Percentiles rank a stretch among this genome's conserved stretches.
Evolutionary conservation across 371 early-diverging fungal species (phyloP).

Genomic region (Mortierella sp.): DNA sequence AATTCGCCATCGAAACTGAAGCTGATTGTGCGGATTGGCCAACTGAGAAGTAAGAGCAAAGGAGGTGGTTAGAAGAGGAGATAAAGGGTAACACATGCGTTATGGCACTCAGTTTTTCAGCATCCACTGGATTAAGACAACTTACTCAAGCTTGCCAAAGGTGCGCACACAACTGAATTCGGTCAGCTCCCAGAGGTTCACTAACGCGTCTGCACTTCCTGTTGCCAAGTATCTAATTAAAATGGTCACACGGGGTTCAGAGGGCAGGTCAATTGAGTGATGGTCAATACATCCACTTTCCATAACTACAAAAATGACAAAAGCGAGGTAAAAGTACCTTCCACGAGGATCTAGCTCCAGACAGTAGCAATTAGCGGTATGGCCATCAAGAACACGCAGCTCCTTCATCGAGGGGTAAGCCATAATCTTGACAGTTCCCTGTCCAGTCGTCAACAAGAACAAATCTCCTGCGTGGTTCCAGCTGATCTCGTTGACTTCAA

Average conservation of each 20-base stretch:
- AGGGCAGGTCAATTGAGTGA: not conserved
- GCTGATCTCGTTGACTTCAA: conserved; percentile 82
- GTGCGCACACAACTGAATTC: conserved; percentile 74
- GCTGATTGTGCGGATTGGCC: conserved; percentile 87
- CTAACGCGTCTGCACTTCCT: conserved; percentile 84
- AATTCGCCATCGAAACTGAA: conserved; percentile 90
- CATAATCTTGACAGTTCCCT: conserved; percentile 79
- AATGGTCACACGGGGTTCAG: not conserved
- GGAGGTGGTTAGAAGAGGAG: not conserved
- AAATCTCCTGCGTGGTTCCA: conserved; percentile 85
- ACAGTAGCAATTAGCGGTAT: conserved; percentile 89
- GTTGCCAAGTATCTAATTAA: conserved; percentile 74
- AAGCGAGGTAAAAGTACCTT: conserved; percentile 52
- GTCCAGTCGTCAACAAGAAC: conserved; percentile 85
- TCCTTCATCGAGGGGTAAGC: conserved; percentile 73
- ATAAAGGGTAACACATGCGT: not conserved
- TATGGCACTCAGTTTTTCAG: not conserved
- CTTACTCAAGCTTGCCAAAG: conserved; percentile 79
- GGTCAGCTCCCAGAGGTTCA: conserved; percentile 83
- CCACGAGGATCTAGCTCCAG: conserved; percentile 86
- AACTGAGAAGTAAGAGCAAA: conserved; percentile 60
- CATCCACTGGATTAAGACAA: conserved; percentile 2
- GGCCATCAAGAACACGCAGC: conserved; percentile 74
- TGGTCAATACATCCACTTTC: not conserved
- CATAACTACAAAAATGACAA: not conserved